Evolutionary conservation across 176 grass and related monocot genomes (phyloP), one percentile per base, ranked within the genome.

Genomic region (Juncus inflexus): DNA sequence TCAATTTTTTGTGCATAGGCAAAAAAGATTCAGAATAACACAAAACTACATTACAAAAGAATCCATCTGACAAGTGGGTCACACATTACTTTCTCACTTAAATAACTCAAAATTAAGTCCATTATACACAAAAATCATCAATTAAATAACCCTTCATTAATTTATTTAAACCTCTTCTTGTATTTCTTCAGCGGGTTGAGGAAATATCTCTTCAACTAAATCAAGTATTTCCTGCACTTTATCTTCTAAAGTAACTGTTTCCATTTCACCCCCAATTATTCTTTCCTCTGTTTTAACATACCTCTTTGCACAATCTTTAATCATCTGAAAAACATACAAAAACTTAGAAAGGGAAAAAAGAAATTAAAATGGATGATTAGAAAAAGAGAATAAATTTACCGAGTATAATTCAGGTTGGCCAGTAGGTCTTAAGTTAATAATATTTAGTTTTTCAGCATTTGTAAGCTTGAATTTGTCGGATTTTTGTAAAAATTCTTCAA

Each of bases 401-500:
- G 52, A 51, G 14, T 70, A 70, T 13, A 70, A 39, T 42, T 43
- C 53, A 3, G 67, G 67, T 40, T 12, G 53, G 3, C 9, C 38
- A 14, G 37, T 70, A 2, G 90, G 90, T 65, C 74, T 83, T 67
- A 86, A 72, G 12, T 96, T 96, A 49, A 96, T 78, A 40, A 88
- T 65, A 63, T 88, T 88, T 67, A 86, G 67, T 75, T 83, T 91
- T 15, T 96, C 87, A 60, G 82, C 77, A 39, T 77, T 35, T 12
- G 79, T 61, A 79, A 96, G 81, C 67, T 66, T 86, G 79, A 96
- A 96, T 19, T 63, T 66, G 54, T 86, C 82, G 45, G 70, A 77
- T 91, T 76, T 88, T 10, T 53, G 67, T 43, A 66, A 13, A 76
- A 88, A 96, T 39, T 91, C 74, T 52, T 63, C n/a, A 39, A 96